Evolutionary conservation across 106 monocot genomes (phyloP), one percentile per base, ranked within the genome.

Genomic region (Hemerocallis citrina): DNA sequence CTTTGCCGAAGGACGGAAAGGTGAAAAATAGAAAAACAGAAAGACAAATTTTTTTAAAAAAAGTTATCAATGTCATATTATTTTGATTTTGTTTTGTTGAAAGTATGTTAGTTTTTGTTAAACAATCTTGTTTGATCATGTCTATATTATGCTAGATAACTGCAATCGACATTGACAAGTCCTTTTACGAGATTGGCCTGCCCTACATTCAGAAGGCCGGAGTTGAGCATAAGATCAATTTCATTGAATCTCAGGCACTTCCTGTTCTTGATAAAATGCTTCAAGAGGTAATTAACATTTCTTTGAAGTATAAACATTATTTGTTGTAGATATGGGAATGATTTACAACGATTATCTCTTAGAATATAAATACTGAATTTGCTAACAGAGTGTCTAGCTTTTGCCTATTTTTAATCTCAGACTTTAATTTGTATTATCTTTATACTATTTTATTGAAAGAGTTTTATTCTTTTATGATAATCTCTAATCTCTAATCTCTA

Each of bases 181-280:
- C 71, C 7, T 21, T 4, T 56, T 76, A 40, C 33, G 64, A 81
- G 46, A 55, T 76, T 4, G 81, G 81, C 9, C 22, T 81, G 7
- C 81, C 81, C 8, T 68, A 63, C 34, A 81, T 81, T 5, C 36
- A 49, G n/a, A 72, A 72, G 39, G 81, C 81, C n/a, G 81, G 81
- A 33, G 76, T 81, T 6, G 81, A 72, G 20, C 0, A 65, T 35
- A 81, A 81, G 69, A 75, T 81, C 16, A 20, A 81, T 13, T 81
- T 81, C 71, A 68, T 75, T 3, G 81, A 76, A 30, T 76, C 76
- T 12, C 34, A 39, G 27, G 81, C 76, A 0, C 63, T 81, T 20
- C 68, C 72, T 12, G 22, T 69, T 21, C 72, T 81, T 29, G 81
- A 81, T 19, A 59, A 68, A n/a, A n/a, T 76, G 75, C 19, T 75